Evolutionary conservation across 768 basidiomycete genomes (phyloP), one percentile per base, ranked within the genome.

Genomic region (Termitomyces sp.): DNA sequence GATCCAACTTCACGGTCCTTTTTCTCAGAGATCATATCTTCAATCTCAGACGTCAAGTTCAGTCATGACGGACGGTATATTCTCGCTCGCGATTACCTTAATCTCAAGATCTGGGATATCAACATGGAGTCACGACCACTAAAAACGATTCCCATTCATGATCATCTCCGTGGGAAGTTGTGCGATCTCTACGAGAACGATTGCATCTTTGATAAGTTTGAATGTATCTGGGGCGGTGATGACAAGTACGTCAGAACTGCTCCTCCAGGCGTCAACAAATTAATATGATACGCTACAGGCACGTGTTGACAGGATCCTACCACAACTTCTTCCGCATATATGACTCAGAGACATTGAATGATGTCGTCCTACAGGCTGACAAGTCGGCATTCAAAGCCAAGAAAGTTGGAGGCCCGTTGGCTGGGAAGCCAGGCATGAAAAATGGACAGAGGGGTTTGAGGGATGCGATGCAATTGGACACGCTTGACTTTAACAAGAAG

Each of bases 271-370:
- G 53, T 55, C 16, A 46, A 50, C 13, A 20, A 51, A 39, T 64
- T 72, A 50, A 70, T 56, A 50, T 58, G 6, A 50, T 51, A 36
- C 18, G 42, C 60, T n/a, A 44, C 56, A 99, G 97, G 68, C 87
- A 95, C 72, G 94, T 98, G 59, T 79, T 99, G 62, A 98, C 97
- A n/a, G 97, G 97, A 45, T 98, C 97, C 51, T 99, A 99, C 77
- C 96, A 98, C 78, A 99, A 99, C 77, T 98, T 96, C 77, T 95
- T 99, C 90, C 94, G 94, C 72, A 97, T 99, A 85, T 99, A 94
- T 75, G 96, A 98, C 72, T 84, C 86, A 54, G 92, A 96, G 59
- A 85, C 87, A 33, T 69, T 86, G 61, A 89, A 87, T 60, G 97
- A 98, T 67, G 86, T 95, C 45, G 92, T 98, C 13, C 75, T 99